A percentile compares a stretch with the other conserved stretches of the same genome.
Evolutionary conservation across 2,329 filamentous ascomycete species (phyloP).

Genomic region (Fusarium metavorans): DNA sequence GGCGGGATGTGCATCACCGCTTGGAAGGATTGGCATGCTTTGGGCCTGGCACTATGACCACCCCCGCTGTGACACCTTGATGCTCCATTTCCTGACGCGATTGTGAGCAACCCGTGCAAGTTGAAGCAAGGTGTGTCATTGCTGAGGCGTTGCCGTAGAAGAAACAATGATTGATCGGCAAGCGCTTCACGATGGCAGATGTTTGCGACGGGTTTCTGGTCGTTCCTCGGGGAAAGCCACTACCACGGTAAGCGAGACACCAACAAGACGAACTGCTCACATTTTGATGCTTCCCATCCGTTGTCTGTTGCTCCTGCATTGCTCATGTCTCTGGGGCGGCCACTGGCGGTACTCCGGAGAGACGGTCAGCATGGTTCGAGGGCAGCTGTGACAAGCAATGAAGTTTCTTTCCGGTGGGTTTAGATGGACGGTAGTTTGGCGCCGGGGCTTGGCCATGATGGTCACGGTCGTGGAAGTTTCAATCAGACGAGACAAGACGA

Average conservation of each 20-base stretch:
- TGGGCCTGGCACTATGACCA: conserved; percentile 18
- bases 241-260: conserved; percentile 14
- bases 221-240: conserved; percentile 4
- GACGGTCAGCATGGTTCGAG: conserved; percentile 18
- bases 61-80: conserved; percentile 27
- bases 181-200: conserved; percentile 34
- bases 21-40: conserved; percentile 43
- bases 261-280: conserved; percentile 16
- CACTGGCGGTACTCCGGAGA: conserved; percentile 11
- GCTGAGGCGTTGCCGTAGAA: conserved; percentile 30
- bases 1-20: conserved; percentile 45
- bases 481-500: conserved; percentile 35
- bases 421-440: conserved; percentile 22
- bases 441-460: conserved; percentile 15
- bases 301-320: background rate
- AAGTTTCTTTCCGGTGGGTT: conserved; percentile 20
- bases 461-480: conserved; percentile 23
- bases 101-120: background rate
- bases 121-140: background rate
- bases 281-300: conserved; percentile 25
- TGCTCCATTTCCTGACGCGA: conserved; percentile 30
- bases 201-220: conserved; percentile 39
- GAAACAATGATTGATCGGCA: conserved; percentile 42
- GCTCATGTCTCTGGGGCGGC: conserved; percentile 13
- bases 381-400: conserved; percentile 12